phyloP scores from a whole-genome alignment of 1,284 basidiomycete genomes.

The Apiotrichum brassicae region DNA sequence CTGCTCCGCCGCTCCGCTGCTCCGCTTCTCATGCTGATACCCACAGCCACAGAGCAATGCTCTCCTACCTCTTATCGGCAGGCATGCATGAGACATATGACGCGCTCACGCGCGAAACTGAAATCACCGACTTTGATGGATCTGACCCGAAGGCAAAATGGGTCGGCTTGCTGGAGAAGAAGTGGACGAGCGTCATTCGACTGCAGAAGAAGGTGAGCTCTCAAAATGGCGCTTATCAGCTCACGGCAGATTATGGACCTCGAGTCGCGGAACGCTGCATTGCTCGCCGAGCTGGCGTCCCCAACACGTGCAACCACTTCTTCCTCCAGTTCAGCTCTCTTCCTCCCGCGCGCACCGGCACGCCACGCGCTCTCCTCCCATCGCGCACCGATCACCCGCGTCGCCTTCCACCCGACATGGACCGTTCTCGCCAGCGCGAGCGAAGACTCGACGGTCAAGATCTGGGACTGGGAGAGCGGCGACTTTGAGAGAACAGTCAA shows the following conservation, averaged over 20 bases:
- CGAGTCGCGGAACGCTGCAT: conserved; percentile 67
- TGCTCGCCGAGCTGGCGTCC: conserved; percentile 64
- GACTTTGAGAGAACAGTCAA: conserved; percentile 87
- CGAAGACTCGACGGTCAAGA: conserved; percentile 80
- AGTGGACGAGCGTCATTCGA: conserved; percentile 88
- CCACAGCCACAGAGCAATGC: conserved; percentile 70
- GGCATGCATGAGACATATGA: conserved; percentile 61
- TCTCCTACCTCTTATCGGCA: conserved; percentile 69
- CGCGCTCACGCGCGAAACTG: conserved; percentile 57
- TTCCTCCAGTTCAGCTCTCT: conserved; percentile 58
- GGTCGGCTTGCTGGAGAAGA: conserved; percentile 81
- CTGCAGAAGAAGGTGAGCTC: conserved; percentile 77
- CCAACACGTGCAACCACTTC: conserved; percentile 46
- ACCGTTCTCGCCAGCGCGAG: conserved; percentile 75
- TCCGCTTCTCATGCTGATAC: background rate
- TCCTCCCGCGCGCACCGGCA: conserved; percentile 74
- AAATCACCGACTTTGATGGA: conserved; percentile 59
- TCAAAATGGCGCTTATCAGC: no score
- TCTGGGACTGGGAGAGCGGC: conserved; percentile 94
- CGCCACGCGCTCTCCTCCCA: conserved; percentile 75
- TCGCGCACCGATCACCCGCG: conserved; percentile 64
- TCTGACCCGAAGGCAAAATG: conserved; percentile 73
- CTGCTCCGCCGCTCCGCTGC: no score
- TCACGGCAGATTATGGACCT: conserved; percentile 86
- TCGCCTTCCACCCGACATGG: conserved; percentile 82